phyloP scores from a whole-genome alignment of 2,329 filamentous ascomycete genomes.

The Colletotrichum eremochloae region DNA sequence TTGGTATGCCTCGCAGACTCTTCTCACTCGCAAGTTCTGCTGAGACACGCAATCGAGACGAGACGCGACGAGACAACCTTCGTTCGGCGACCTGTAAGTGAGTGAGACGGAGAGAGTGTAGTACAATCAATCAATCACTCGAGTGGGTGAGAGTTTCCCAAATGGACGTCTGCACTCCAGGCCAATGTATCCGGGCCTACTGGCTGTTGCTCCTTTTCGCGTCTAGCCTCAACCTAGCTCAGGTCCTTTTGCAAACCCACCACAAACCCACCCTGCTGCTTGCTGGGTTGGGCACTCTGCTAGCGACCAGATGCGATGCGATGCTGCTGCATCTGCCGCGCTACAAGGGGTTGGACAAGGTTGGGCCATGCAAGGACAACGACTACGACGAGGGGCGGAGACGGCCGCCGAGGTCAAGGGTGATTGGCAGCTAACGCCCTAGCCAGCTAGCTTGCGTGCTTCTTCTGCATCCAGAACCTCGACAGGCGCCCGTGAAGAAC shows the following conservation, averaged over 20 bases:
- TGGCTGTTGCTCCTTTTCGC: slow-evolving; percentile 34
- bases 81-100: slow-evolving; percentile 20
- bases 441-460: slow-evolving; percentile 35
- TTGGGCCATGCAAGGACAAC: slow-evolving; percentile 35
- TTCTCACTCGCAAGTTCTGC: not conserved
- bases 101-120: not conserved
- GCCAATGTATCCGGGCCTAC: slow-evolving; percentile 4
- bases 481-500: slow-evolving; percentile 32
- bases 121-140: slow-evolving; percentile 7
- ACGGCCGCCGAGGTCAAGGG: slow-evolving; percentile 23
- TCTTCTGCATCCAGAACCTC: slow-evolving; percentile 39
- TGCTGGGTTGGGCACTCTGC: slow-evolving; percentile 22
- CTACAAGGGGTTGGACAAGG: slow-evolving; percentile 40
- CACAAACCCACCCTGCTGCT: slow-evolving; percentile 37
- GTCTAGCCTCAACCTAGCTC: slow-evolving; percentile 41
- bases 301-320: slow-evolving; percentile 40
- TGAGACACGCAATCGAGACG: not conserved
- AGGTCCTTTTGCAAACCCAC: slow-evolving; percentile 43
- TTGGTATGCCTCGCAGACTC: not conserved
- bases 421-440: slow-evolving; percentile 33
- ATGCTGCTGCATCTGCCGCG: slow-evolving; percentile 43
- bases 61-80: not conserved
- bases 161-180: slow-evolving; percentile 22
- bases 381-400: slow-evolving; percentile 34
- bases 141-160: slow-evolving; percentile 17